Conservation (phyloP, 83 land plant species). For the Diphasiastrum complanatum region DNA sequence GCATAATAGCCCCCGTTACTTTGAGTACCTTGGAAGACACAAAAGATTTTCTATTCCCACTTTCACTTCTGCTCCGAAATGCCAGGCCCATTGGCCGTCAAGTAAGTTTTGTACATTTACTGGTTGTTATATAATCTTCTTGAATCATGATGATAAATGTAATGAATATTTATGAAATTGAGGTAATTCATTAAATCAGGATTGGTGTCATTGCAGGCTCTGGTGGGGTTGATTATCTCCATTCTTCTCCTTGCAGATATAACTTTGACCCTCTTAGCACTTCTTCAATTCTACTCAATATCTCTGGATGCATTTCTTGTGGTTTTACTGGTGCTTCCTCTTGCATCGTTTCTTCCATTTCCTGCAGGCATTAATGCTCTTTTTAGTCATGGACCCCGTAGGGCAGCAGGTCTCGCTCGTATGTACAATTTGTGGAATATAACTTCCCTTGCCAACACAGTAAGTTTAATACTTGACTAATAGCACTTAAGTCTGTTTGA, state of each 20-base stretch:
- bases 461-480: conserved; percentile 25
- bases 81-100: conserved; percentile 92
- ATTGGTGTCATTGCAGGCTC: conserved; percentile 62
- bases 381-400: conserved; percentile 86
- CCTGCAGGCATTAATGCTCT: conserved; percentile 94
- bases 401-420: conserved; percentile 81
- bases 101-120: conserved; percentile 27
- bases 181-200: background rate
- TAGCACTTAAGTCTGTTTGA: background rate
- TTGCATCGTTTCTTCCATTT: conserved; percentile 78
- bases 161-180: background rate
- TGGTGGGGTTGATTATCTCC: conserved; percentile 93
- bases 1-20: conserved; percentile 45
- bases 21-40: conserved; percentile 52
- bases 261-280: conserved; percentile 82
- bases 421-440: conserved; percentile 89
- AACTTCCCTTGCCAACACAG: conserved; percentile 68
- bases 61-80: conserved; percentile 65
- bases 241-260: conserved; percentile 85
- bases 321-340: conserved; percentile 77
- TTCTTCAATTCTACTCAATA: conserved; percentile 88
- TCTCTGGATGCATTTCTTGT: conserved; percentile 71
- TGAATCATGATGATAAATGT: background rate
- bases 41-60: conserved; percentile 49
- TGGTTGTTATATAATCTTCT: background rate